Evolutionary conservation across 129 eudicot species (phyloP).

Genomic region (Sambucus nigra): DNA sequence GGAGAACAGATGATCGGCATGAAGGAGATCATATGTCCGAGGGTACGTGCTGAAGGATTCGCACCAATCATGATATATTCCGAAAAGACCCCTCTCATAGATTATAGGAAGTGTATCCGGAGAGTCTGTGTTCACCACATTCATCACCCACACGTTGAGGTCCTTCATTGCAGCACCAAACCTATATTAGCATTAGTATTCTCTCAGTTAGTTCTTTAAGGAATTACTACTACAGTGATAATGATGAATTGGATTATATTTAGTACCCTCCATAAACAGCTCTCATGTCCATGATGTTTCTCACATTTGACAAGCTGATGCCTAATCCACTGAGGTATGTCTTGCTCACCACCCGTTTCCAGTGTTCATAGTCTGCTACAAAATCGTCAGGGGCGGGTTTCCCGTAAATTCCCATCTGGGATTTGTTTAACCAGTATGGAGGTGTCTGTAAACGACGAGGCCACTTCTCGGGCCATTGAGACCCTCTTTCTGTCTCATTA

Average conservation of each 20-base stretch:
- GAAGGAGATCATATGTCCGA: conserved; percentile 76
- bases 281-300: conserved; percentile 93
- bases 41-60: conserved; percentile 95
- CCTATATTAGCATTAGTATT: conserved; percentile 25
- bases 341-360: conserved; percentile 58
- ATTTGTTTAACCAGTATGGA: conserved; percentile 68
- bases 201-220: background rate
- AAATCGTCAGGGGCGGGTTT: conserved; percentile 80
- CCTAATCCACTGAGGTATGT: conserved; percentile 54
- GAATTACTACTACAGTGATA: background rate
- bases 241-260: conserved; percentile 1
- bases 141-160: conserved; percentile 76
- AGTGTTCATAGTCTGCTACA: conserved; percentile 55
- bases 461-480: conserved; percentile 79
- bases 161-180: conserved; percentile 85
- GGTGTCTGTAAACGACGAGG: conserved; percentile 41
- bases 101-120: conserved; percentile 89
- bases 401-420: conserved; percentile 77
- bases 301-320: conserved; percentile 66
- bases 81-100: conserved; percentile 77
- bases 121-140: conserved; percentile 63
- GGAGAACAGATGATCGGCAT: conserved; percentile 80
- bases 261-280: conserved; percentile 90
- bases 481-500: conserved; percentile 52
- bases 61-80: conserved; percentile 95